Evolutionary conservation across 208 protist species (phyloP), one percentile per base, ranked within the genome.

Genomic region (Trypanosoma theileri): DNA sequence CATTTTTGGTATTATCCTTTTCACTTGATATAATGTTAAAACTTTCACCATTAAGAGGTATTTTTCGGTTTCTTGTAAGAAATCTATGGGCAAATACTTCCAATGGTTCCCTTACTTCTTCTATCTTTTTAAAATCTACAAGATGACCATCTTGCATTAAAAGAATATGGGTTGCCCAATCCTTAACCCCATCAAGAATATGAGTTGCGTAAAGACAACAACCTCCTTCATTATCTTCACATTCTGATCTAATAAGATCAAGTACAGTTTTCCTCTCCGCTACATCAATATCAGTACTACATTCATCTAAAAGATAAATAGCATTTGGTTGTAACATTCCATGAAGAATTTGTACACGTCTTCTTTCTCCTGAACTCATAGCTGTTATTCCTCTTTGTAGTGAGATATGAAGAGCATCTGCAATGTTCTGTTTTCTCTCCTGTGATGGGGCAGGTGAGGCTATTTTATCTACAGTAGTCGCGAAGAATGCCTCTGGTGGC

Each of bases 161-260:
- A 8, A 85, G 50, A 44, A 95, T 55, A 61, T 93, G 90, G 22
- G 90, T 95, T 9, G 90, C 83, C 88, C 90, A 95, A 54, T 85
- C 84, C 9, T 73, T 46, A 16, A 89, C 50, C n/a, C 73, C 66
- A 66, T 95, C 90, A 31, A 93, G 64, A 42, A 95, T 93, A 74
- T 95, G 90, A 11, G 90, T 95, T 16, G 90, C 90, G 75, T 95
- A 95, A 22, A 95, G 28, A 53, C 81, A 88, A 66, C 80, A 88
- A 66, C 80, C 86, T 52, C 80, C 76, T 1, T 59, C n/a, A 10
- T 44, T 65, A 31, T 24, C 56, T 26, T 73, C 71, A 54, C 77
- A 88, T 59, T 92, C 85, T n/a, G 31, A 24, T 40, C 69, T 59
- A 22, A 91, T 73, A 17, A 88, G 61, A 22, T 86, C 78, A 42